Evolutionary conservation across 2,329 filamentous ascomycete species (phyloP).

Genomic region (Bimuria novae-zelandiae): DNA sequence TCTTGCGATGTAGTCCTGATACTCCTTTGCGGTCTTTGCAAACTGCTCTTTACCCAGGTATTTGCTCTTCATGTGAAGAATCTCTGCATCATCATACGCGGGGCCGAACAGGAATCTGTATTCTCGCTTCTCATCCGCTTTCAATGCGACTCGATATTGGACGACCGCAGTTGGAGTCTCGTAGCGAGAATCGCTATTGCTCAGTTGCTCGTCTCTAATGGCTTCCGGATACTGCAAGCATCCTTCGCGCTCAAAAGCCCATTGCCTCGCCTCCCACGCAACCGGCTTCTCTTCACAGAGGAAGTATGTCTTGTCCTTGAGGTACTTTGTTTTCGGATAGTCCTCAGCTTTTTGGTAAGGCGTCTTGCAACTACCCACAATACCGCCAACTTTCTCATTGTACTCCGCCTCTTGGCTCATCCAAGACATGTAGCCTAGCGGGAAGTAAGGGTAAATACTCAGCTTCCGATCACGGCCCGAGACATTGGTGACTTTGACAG

Average conservation of each 20-base stretch:
- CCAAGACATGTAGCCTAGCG: slow-evolving; percentile 65
- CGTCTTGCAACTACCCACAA: slow-evolving; percentile 59
- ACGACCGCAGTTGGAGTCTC: slow-evolving; percentile 61
- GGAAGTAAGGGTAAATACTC: slow-evolving; percentile 62
- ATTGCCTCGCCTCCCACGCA: slow-evolving; percentile 59
- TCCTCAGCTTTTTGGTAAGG: slow-evolving; percentile 63
- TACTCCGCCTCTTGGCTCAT: slow-evolving; percentile 64
- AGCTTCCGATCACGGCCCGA: slow-evolving; percentile 53
- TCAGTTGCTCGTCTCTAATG: slow-evolving; percentile 46
- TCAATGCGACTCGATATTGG: slow-evolving; percentile 55
- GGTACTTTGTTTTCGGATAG: slow-evolving; percentile 61
- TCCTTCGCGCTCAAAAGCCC: slow-evolving; percentile 61
- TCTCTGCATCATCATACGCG: slow-evolving; percentile 58
- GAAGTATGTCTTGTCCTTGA: slow-evolving; percentile 64
- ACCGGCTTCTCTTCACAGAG: slow-evolving; percentile 57
- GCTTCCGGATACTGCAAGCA: slow-evolving; percentile 58
- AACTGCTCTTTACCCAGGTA: slow-evolving; percentile 59
- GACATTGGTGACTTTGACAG: slow-evolving; percentile 57
- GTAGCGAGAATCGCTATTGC: slow-evolving; percentile 57
- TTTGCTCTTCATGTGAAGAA: slow-evolving; percentile 50
- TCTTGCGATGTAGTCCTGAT: slow-evolving; percentile 56
- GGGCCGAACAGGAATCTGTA: slow-evolving; percentile 63
- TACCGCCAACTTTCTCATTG: slow-evolving; percentile 53
- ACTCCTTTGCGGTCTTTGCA: slow-evolving; percentile 51
- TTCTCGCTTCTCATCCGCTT: slow-evolving; percentile 48